phyloP scores from a whole-genome alignment of 2,329 filamentous ascomycete species.

The Escovopsis sp. region DNA sequence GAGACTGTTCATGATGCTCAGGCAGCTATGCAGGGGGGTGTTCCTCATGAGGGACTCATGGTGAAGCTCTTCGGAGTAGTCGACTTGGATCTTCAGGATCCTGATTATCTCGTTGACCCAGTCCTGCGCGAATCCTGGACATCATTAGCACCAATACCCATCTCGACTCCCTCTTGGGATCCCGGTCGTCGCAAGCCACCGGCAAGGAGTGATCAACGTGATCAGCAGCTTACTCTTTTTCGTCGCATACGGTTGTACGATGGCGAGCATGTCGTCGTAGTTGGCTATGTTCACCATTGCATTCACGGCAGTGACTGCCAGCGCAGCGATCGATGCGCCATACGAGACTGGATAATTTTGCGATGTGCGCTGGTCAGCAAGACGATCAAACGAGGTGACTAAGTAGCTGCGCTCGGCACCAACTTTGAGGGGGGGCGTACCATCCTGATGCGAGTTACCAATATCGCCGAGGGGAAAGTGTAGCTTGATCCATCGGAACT shows the following conservation, averaged over 20 bases:
- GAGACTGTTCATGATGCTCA: constrained; percentile 67
- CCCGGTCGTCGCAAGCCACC: no score
- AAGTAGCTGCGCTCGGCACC: no score
- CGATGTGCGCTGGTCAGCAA: constrained; percentile 5
- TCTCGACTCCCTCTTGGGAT: constrained; percentile 7
- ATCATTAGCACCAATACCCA: no score
- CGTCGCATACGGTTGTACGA: constrained; percentile 36
- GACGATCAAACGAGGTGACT: no score
- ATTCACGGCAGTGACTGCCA: constrained; percentile 38
- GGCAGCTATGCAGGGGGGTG: constrained; percentile 53
- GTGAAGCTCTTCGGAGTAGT: constrained; percentile 64
- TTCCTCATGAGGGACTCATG: constrained; percentile 63
- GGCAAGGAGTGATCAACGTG: neutral
- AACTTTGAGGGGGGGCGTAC: constrained; percentile 17
- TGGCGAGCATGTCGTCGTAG: constrained; percentile 59
- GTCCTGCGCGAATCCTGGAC: constrained; percentile 41
- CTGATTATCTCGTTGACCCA: constrained; percentile 54
- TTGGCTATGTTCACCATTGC: constrained; percentile 32
- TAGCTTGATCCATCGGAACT: constrained; percentile 43
- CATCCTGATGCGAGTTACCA: constrained; percentile 31
- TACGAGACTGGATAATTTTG: constrained; percentile 29
- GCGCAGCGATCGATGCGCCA: constrained; percentile 43
- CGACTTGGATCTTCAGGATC: constrained; percentile 57
- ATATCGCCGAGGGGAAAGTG: constrained; percentile 35
- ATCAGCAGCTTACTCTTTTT: constrained; percentile 17